Evolutionary conservation across 1,284 basidiomycete genomes (phyloP), one percentile per base, ranked within the genome.

Genomic region (Bondarzewia mesenterica): DNA sequence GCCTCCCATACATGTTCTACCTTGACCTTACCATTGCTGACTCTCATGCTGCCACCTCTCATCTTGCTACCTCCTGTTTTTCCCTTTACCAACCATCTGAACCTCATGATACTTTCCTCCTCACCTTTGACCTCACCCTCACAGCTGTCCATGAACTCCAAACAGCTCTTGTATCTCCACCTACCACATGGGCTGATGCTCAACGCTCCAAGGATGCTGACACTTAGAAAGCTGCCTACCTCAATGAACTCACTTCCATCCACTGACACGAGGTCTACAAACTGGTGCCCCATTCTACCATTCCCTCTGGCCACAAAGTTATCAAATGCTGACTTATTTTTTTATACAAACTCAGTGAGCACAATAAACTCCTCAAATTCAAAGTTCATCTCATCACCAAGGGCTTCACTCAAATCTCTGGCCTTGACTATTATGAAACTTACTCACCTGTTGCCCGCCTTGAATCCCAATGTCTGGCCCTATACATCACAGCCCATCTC

Each of bases 371-470:
- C 21, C 47, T 51, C 10, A 57, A 60, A 32, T 58, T 59, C 54
- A 73, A 73, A 49, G 69, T 65, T 0, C 48, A 64, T 3, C 59
- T 72, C 5, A 62, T 68, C 1, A 69, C 64, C 0, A 58, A 64
- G 35, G 72, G 71, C 4, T 72, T 66, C 57, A 51, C 55, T 0
- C 72, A 75, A 50, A 47, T 58, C 2, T 51, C 58, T 2, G 67
- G 72, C 1, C 41, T 70, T 14, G 68, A 75, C 53, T 74, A 58
- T 50, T 52, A 57, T 5, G 56, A 69, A 37, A 66, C 62, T 4
- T 66, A 54, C 41, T 53, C 67, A 0, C 65, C 67, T 1, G 63
- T 68, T 0, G 60, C 58, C 61, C 23, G 42, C 52, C 1, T 59
- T 62, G 2, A 55, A 67, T 12, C 53, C 62, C 2, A 48, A 55